Base-by-base conservation (phyloP, 202 grass and related monocot species). In the Zoysia matrella region DNA sequence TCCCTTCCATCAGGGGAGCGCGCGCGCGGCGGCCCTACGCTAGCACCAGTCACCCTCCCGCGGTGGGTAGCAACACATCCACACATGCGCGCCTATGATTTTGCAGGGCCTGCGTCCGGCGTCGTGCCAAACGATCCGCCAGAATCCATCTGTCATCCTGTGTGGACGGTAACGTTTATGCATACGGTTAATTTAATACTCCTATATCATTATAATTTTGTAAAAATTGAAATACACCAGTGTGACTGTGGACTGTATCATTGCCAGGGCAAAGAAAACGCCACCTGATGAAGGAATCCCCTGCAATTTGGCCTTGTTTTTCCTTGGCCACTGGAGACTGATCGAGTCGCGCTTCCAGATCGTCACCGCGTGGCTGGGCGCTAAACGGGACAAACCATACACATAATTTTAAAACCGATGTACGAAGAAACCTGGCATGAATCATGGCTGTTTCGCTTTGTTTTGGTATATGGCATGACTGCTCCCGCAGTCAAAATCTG, bases 41-140 rank as follows among this genome's bases (percentile, higher is more conserved):
- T 41, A 9, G 36, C 49, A 53, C 48, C 48, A 51, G 14, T 52
- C 69, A 13, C 47, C 48, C 65, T 50, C 68, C 18, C 40, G 39
- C n/a, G 4, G 70, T 74, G 41, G 54, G 58, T 73, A 47, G 67
- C 79, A 54, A 57, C 86, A 79, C 22, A 30, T 30, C 22, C 22
- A 79, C 80, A 84, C 73, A 76, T 76, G 11, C 53, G 12, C 75
- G 2, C 54, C 49, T 8, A 48, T 42, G 47, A 46, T 30, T 65
- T 8, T 80, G 6, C 12, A 10, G 43, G 68, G 42, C 9, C 62
- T 50, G 57, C 60, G 16, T 41, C 47, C 64, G 36, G 79, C 79
- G 58, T 84, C 69, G 69, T 30, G 87, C 71, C 87, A 88, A 84
- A 46, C 41, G 47, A 74, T 49, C 30, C 1, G 41, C 71, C 71